Evolutionary conservation across 1,284 basidiomycete genomes (phyloP), one percentile per base, ranked within the genome.

Genomic region (Coriolopsis trogii): DNA sequence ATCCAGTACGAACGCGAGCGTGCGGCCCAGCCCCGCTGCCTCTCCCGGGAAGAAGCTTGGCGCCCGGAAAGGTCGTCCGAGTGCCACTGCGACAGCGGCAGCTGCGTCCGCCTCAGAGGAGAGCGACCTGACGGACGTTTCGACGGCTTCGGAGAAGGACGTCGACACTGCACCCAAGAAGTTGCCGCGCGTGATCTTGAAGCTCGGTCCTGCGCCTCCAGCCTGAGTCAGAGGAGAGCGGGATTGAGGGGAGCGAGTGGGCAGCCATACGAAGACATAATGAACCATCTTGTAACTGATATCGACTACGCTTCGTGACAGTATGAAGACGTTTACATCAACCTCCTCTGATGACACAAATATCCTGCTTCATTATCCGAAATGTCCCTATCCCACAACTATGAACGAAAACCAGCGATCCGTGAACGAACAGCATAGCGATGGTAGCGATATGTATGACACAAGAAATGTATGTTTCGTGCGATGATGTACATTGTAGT

Each of bases 181-280:
- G 47, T 49, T 67, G 13, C 67, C 67, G 15, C 63, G 65, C 12
- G 61, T 67, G 5, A 64, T 68, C 12, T 53, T 68, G 18, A 59
- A 60, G 30, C 53, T 67, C n/a, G 63, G 63, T 2, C 62, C 63
- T 12, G 56, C 49, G 16, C 61, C 62, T 3, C 30, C 24, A 4
- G 38, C 31, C 18, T 54, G 45, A 56, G 28, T 7, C 33, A 21
- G 33, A n/a, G 6, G 15, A 7, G 13, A 16, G 6, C 6, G 13
- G 33, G 6, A n/a, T 8, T n/a, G n/a, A n/a, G n/a, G n/a, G n/a
- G n/a, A n/a, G 6, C 18, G 33, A 6, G 5, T 34, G 6, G 33
- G 6, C 33, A n/a, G 15, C 18, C 15, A 7, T 16, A 5, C 15
- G 13, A 12, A 30, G n/a, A n/a, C n/a, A 30, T 30, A 30, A 16